A percentile compares a stretch with the other conserved stretches of the same genome.
Conservation (phyloP, 2,329 filamentous ascomycete genomes). For the Trematosphaeria pertusa region DNA sequence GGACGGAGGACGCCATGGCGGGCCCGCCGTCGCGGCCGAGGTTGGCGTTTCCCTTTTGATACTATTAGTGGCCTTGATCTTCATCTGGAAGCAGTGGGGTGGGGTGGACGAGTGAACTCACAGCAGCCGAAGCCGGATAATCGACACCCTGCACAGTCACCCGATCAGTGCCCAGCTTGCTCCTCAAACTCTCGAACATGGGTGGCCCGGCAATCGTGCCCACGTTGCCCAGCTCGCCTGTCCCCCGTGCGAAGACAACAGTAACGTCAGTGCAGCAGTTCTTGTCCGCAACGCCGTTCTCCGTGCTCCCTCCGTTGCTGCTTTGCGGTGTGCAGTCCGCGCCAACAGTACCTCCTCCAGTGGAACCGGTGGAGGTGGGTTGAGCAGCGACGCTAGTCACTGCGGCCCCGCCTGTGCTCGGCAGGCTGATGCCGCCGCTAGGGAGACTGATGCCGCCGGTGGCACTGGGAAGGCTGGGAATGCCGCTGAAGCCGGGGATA, state of each 20-base stretch:
- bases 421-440: slow-evolving; percentile 10
- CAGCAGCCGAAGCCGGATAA: slow-evolving; percentile 36
- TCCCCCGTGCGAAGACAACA: slow-evolving; percentile 54
- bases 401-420: slow-evolving; percentile 1
- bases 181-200: slow-evolving; percentile 37
- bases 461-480: neutral
- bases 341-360: slow-evolving; percentile 21
- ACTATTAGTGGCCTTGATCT: slow-evolving; percentile 7
- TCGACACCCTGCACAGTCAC: slow-evolving; percentile 43
- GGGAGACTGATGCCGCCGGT: slow-evolving; percentile 3
- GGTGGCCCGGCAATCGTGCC: slow-evolving; percentile 51
- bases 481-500: neutral
- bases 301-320: slow-evolving; percentile 32
- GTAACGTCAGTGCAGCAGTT: slow-evolving; percentile 51
- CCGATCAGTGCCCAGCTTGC: slow-evolving; percentile 31
- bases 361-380: slow-evolving; percentile 9
- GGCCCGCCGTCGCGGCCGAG: slow-evolving; percentile 34
- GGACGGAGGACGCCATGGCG: slow-evolving; percentile 32
- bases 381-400: slow-evolving; percentile 3
- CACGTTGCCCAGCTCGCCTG: slow-evolving; percentile 52
- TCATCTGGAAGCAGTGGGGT: neutral
- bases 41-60: slow-evolving; percentile 33
- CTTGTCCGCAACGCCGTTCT: slow-evolving; percentile 50
- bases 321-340: slow-evolving; percentile 31
- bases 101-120: slow-evolving; percentile 17